Percentiles rank a stretch among this genome's conserved stretches.
These are phyloP conservation scores for Acer negundo DNA, from an alignment of 345 rosid genomes.

Conservation along the genomic window DNA sequence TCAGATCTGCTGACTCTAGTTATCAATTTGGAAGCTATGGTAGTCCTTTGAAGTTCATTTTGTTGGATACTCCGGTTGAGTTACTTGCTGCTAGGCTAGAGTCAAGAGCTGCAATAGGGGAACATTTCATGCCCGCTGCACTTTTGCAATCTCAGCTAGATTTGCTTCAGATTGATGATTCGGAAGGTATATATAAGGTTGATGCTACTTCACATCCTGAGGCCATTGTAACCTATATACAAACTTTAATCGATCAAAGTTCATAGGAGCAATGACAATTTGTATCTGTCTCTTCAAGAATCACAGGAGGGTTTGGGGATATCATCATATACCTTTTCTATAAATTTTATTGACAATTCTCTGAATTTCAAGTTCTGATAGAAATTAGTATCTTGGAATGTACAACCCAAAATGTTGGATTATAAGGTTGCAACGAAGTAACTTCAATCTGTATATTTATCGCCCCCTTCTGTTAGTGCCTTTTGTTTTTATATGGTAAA, in stretches of 20 bases:
- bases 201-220: conserved; percentile 57
- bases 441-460: no score
- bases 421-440: no score
- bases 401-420: no score
- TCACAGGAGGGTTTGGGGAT: neutral
- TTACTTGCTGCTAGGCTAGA: conserved; percentile 57
- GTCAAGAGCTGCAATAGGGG: conserved; percentile 60
- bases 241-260: neutral
- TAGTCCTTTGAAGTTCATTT: conserved; percentile 53
- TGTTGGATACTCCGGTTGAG: conserved; percentile 59
- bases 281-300: neutral
- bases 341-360: no score
- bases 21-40: conserved; percentile 42
- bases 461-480: no score
- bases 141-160: conserved; percentile 85
- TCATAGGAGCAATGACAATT: neutral
- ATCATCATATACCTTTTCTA: no score
- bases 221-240: conserved; percentile 35
- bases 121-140: conserved; percentile 79
- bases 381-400: no score
- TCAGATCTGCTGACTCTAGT: conserved; percentile 60
- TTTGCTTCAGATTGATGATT: conserved; percentile 62
- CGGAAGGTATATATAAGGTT: conserved; percentile 55
- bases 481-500: no score
- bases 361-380: no score